Evolutionary conservation across 75 land plant species (phyloP).

Genomic region (Picea glauca): DNA sequence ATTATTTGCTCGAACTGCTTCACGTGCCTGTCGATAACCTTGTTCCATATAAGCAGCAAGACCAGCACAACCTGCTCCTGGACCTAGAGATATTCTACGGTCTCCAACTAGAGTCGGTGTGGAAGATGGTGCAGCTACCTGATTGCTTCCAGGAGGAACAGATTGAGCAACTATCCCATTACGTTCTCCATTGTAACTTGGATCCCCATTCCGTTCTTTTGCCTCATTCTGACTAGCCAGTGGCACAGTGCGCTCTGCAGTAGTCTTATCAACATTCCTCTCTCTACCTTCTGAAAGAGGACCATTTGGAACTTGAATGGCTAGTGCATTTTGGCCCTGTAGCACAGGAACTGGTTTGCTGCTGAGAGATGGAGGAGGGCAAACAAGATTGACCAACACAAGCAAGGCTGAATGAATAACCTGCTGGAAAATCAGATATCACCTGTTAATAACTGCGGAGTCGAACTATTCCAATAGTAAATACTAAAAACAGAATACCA

Average conservation of each 20-base stretch:
- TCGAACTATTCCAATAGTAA: not conserved
- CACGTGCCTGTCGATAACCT: slow-evolving; percentile 94
- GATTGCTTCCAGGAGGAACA: slow-evolving; percentile 13
- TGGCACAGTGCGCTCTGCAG: slow-evolving; percentile 22
- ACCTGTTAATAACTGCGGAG: not conserved
- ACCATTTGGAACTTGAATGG: slow-evolving; percentile 23
- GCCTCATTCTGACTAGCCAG: slow-evolving; percentile 27
- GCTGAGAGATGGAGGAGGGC: slow-evolving; percentile 97
- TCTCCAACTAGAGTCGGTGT: slow-evolving; percentile 80
- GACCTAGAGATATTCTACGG: slow-evolving; percentile 89
- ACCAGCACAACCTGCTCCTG: slow-evolving; percentile 88
- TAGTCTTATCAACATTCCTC: slow-evolving; percentile 34
- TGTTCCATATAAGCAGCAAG: slow-evolving; percentile 95
- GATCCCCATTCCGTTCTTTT: slow-evolving; percentile 47
- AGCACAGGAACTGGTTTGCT: slow-evolving; percentile 37
- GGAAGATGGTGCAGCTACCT: slow-evolving; percentile 28
- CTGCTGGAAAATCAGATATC: slow-evolving; percentile 31
- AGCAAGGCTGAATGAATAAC: slow-evolving; percentile 84
- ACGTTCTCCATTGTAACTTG: slow-evolving; percentile 24
- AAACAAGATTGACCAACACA: slow-evolving; percentile 92
- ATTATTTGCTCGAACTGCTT: slow-evolving; percentile 96
- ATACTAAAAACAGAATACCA: not conserved
- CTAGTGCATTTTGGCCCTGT: slow-evolving; percentile 33
- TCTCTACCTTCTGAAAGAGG: slow-evolving; percentile 29
- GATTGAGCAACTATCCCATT: slow-evolving; percentile 17